Conservation (phyloP, 208 protist species). For the Trypanosoma avium region DNA sequence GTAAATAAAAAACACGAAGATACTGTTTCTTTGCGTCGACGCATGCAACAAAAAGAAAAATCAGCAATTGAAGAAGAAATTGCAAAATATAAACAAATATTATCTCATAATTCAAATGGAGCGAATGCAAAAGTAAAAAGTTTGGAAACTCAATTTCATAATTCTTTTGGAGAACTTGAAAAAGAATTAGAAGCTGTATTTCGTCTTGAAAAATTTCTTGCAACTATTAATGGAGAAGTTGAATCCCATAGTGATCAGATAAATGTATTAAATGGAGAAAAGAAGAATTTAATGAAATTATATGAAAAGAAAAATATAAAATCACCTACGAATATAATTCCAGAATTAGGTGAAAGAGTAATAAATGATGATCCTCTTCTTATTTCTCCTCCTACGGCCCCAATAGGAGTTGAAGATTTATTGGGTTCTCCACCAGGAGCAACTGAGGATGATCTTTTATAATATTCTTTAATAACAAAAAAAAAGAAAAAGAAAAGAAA, state of each 20-base stretch:
- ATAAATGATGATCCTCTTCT: constrained; percentile 1
- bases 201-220: constrained; percentile 24
- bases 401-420: background rate
- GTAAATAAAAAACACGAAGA: constrained; percentile 11
- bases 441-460: background rate
- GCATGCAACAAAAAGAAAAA: constrained; percentile 16
- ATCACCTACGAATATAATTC: background rate
- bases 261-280: constrained; percentile 7
- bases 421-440: background rate
- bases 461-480: background rate
- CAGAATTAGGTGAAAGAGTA: background rate
- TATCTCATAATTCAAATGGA: background rate
- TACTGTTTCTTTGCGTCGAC: constrained; percentile 2
- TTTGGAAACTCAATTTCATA: background rate
- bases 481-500: too few species aligned
- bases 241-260: constrained; percentile 9
- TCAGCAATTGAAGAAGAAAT: background rate
- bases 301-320: background rate
- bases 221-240: constrained; percentile 11
- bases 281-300: background rate
- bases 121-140: background rate
- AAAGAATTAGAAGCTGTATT: constrained; percentile 9
- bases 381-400: background rate
- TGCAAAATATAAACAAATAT: background rate
- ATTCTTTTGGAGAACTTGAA: constrained; percentile 11